phyloP scores from a whole-genome alignment of 768 basidiomycete species.

The Mycena latifolia region DNA sequence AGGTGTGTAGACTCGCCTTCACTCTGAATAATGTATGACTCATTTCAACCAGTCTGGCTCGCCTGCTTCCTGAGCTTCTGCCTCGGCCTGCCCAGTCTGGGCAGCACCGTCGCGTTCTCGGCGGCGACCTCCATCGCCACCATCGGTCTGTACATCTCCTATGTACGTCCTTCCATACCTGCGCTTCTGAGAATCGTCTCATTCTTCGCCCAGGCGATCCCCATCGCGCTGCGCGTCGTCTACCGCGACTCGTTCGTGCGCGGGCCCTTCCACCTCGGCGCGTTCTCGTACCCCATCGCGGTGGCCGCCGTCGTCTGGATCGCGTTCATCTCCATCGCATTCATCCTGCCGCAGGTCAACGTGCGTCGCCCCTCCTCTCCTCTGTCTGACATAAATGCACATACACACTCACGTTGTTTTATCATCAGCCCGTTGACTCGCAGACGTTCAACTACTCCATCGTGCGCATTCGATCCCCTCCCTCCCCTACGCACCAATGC shows the following conservation, averaged over 20 bases:
- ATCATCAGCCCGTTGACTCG: slow-evolving; percentile 69
- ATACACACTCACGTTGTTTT: slow-evolving; percentile 7
- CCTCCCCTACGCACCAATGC: too few species aligned
- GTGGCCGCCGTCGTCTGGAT: slow-evolving; percentile 76
- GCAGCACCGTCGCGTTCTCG: slow-evolving; percentile 77
- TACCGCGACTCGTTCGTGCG: slow-evolving; percentile 70
- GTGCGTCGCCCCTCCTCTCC: slow-evolving; percentile 44
- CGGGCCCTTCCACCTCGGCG: slow-evolving; percentile 81
- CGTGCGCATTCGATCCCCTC: slow-evolving; percentile 38
- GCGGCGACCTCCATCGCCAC: slow-evolving; percentile 75
- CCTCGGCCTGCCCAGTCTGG: slow-evolving; percentile 79
- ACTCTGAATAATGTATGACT: too few species aligned
- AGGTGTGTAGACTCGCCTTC: slow-evolving; percentile 54
- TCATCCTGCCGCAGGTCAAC: slow-evolving; percentile 79
- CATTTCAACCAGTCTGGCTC: slow-evolving; percentile 81
- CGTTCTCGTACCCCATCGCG: slow-evolving; percentile 71
- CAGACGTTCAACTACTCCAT: slow-evolving; percentile 83
- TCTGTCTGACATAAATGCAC: not conserved
- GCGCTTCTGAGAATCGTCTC: not conserved
- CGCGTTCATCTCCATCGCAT: slow-evolving; percentile 76
- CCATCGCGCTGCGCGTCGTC: slow-evolving; percentile 75
- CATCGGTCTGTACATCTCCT: slow-evolving; percentile 83
- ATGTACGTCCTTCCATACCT: slow-evolving; percentile 54
- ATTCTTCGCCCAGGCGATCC: slow-evolving; percentile 60
- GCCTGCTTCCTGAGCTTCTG: slow-evolving; percentile 82